phyloP scores from a whole-genome alignment of 2,329 filamentous ascomycete genomes.

The Penicillium sp. region DNA sequence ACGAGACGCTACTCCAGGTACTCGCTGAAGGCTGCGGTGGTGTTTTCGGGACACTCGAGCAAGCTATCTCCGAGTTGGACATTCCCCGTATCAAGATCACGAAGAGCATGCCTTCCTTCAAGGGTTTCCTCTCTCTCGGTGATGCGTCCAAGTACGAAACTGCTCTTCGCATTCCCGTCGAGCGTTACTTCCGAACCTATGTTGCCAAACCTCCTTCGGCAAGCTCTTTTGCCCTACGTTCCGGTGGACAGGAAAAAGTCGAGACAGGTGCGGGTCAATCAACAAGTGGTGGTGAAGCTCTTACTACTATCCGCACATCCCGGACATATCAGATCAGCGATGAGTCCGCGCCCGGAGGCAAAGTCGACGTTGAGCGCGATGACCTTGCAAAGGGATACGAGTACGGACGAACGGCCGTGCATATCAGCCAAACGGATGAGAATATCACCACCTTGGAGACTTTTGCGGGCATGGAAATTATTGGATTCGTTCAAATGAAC shows the following conservation, averaged over 20 bases:
- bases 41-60: constrained; percentile 79
- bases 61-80: constrained; percentile 80
- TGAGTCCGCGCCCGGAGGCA: constrained; percentile 74
- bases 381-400: constrained; percentile 91
- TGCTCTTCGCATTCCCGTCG: constrained; percentile 81
- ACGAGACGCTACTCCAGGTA: constrained; percentile 71
- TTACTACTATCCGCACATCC: constrained; percentile 76
- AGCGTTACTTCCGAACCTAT: constrained; percentile 88
- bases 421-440: constrained; percentile 83
- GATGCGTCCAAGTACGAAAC: constrained; percentile 74
- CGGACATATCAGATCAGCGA: constrained; percentile 83
- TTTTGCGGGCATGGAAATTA: constrained; percentile 73
- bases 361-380: constrained; percentile 79
- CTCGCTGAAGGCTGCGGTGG: constrained; percentile 74
- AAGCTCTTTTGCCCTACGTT: constrained; percentile 72
- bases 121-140: constrained; percentile 79
- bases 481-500: constrained; percentile 81
- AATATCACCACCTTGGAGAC: constrained; percentile 90
- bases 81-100: constrained; percentile 76
- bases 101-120: constrained; percentile 79
- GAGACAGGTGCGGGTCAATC: constrained; percentile 39
- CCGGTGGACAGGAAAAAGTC: constrained; percentile 55
- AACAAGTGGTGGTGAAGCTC: constrained; percentile 45
- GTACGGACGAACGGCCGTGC: constrained; percentile 90
- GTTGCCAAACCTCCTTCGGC: constrained; percentile 75